Evolutionary conservation across 2,329 filamentous ascomycete species (phyloP).

Genomic region (Colletotrichum destructivum): DNA sequence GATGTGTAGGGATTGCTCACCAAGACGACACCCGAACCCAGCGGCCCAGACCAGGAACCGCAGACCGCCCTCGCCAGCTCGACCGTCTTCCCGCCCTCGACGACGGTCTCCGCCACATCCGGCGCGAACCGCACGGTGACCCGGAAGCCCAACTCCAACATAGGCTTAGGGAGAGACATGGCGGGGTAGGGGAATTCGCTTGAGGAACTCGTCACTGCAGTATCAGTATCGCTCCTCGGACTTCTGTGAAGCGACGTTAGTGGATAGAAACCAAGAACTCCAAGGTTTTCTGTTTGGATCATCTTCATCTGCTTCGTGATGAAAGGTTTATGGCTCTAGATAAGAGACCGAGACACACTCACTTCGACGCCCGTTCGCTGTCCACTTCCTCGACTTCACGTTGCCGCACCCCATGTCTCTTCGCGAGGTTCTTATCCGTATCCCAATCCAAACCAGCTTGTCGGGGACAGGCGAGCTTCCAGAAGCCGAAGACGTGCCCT

Average conservation of each 20-base stretch:
- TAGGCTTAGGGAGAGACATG: conserved; percentile 60
- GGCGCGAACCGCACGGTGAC: conserved; percentile 54
- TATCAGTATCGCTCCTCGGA: not conserved
- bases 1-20: conserved; percentile 48
- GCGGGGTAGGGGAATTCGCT: conserved; percentile 54
- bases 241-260: not conserved
- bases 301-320: too few relatives aligned
- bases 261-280: too few relatives aligned
- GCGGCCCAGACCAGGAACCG: conserved; percentile 63
- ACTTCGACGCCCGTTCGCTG: not conserved
- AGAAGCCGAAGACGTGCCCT: not conserved
- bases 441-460: not conserved
- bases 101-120: not conserved
- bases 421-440: conserved; percentile 6
- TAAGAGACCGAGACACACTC: not conserved
- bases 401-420: not conserved
- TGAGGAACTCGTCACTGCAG: not conserved
- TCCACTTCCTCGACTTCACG: not conserved
- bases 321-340: not conserved
- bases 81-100: conserved; percentile 43
- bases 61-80: conserved; percentile 64
- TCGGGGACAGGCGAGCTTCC: not conserved
- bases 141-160: conserved; percentile 64
- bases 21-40: conserved; percentile 64
- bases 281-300: not conserved